Percentiles rank a stretch among this genome's conserved stretches.
Evolutionary conservation across 768 basidiomycete species (phyloP).

Genomic region (Coprinopsis cinerea): DNA sequence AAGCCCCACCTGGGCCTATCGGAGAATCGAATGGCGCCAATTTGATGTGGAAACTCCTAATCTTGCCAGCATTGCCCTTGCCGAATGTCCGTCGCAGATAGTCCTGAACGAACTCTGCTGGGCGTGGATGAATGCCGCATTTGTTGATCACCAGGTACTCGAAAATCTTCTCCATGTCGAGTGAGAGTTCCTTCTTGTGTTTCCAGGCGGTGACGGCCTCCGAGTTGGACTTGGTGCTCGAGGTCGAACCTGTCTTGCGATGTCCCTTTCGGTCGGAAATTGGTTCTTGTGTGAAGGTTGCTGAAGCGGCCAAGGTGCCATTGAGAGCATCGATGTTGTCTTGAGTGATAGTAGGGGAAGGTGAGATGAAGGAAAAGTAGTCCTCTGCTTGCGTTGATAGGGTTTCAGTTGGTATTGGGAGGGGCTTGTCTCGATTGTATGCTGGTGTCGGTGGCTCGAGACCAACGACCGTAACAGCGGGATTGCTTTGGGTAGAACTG

Average conservation of each 20-base stretch:
- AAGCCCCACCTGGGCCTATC: slow-evolving; percentile 16
- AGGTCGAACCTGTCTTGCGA: slow-evolving; percentile 2
- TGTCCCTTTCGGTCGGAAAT: slow-evolving; percentile 3
- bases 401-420: neutral
- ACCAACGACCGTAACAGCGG: neutral
- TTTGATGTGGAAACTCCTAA: slow-evolving; percentile 46
- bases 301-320: neutral
- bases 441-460: neutral
- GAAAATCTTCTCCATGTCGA: slow-evolving; percentile 51
- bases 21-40: slow-evolving; percentile 45
- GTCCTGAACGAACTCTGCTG: slow-evolving; percentile 43
- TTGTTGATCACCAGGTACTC: slow-evolving; percentile 49
- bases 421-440: neutral
- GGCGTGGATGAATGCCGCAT: slow-evolving; percentile 47
- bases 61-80: slow-evolving; percentile 34
- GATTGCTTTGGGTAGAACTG: slow-evolving; percentile 12
- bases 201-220: slow-evolving; percentile 27
- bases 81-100: slow-evolving; percentile 49
- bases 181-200: neutral
- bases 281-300: slow-evolving; percentile 1
- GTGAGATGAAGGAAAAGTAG: neutral
- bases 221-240: slow-evolving; percentile 6
- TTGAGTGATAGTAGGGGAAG: slow-evolving; percentile 10
- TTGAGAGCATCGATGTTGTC: slow-evolving; percentile 3
- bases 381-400: neutral